Evolutionary conservation across 148 eudicot genomes (phyloP).

Genomic region (Cornus controversa): DNA sequence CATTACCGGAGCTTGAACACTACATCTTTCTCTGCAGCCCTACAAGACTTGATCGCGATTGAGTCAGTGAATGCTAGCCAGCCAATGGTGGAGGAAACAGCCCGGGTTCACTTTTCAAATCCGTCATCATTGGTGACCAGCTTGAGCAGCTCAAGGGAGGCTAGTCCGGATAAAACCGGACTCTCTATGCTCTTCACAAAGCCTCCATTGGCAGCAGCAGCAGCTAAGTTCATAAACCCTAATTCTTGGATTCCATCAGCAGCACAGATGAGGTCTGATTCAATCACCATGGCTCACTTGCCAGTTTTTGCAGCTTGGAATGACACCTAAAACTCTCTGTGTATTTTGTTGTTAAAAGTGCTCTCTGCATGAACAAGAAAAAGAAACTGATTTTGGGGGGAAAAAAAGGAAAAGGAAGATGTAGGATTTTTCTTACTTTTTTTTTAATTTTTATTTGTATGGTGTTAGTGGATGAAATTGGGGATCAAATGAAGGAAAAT

Average conservation of each 20-base stretch:
- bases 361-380: slow-evolving; percentile 26
- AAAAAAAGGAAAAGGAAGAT: not conserved
- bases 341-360: slow-evolving; percentile 16
- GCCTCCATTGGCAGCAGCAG: slow-evolving; percentile 3
- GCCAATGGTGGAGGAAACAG: slow-evolving; percentile 4
- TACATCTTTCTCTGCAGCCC: slow-evolving; percentile 33
- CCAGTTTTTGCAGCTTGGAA: slow-evolving; percentile 77
- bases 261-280: slow-evolving; percentile 35
- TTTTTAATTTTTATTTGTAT: slow-evolving; percentile 13
- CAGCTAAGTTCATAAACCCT: not conserved
- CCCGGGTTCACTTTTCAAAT: slow-evolving; percentile 40
- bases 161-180: slow-evolving; percentile 53
- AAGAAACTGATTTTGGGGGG: slow-evolving; percentile 5
- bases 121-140: slow-evolving; percentile 69
- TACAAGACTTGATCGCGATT: slow-evolving; percentile 40
- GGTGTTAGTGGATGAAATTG: slow-evolving; percentile 19
- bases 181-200: slow-evolving; percentile 16
- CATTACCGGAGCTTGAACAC: slow-evolving; percentile 13
- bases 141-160: slow-evolving; percentile 74
- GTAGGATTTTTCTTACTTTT: slow-evolving; percentile 6
- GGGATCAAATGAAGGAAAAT: slow-evolving; percentile 32
- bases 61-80: slow-evolving; percentile 22
- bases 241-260: slow-evolving; percentile 44
- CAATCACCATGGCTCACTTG: slow-evolving; percentile 47
- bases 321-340: slow-evolving; percentile 31